phyloP scores from a whole-genome alignment of 2,329 filamentous ascomycete species.

The Pyricularia sp. region DNA sequence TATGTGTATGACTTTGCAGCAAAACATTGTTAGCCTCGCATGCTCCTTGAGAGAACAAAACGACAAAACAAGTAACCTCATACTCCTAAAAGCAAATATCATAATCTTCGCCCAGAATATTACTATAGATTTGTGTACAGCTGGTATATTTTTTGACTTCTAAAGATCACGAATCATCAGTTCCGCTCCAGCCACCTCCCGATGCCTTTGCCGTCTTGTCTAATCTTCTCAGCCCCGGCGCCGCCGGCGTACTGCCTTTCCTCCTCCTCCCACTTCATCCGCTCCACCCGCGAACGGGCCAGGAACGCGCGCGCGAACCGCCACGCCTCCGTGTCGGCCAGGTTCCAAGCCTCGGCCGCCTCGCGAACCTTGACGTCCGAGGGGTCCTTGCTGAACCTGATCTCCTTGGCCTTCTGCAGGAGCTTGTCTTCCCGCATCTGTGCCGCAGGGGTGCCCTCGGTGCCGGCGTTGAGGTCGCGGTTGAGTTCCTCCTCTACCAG shows the following conservation, averaged over 20 bases:
- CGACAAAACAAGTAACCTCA: neutral
- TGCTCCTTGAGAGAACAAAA: neutral
- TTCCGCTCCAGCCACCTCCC: neutral
- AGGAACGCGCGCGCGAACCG: slow-evolving; percentile 61
- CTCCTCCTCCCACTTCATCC: slow-evolving; percentile 59
- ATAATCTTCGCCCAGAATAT: neutral
- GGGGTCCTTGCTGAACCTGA: slow-evolving; percentile 30
- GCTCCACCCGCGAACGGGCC: slow-evolving; percentile 53
- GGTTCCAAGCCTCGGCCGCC: slow-evolving; percentile 55
- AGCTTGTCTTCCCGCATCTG: slow-evolving; percentile 37
- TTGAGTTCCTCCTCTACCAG: slow-evolving; percentile 35
- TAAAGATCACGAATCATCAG: neutral
- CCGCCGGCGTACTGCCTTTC: slow-evolving; percentile 56
- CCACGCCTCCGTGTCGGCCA: slow-evolving; percentile 72
- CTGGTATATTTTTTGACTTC: neutral
- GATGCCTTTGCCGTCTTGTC: slow-evolving; percentile 15
- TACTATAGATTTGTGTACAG: neutral
- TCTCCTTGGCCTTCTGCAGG: slow-evolving; percentile 34
- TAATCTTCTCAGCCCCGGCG: slow-evolving; percentile 41
- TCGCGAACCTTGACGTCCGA: slow-evolving; percentile 37
- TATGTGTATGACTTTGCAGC: neutral
- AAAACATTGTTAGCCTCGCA: neutral
- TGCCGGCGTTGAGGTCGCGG: slow-evolving; percentile 29
- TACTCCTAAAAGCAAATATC: neutral
- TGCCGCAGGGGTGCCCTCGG: slow-evolving; percentile 7